These are phyloP conservation scores for Penicillium lagena DNA, from an alignment of 495 filamentous ascomycete genomes.

Conservation along the genomic window DNA sequence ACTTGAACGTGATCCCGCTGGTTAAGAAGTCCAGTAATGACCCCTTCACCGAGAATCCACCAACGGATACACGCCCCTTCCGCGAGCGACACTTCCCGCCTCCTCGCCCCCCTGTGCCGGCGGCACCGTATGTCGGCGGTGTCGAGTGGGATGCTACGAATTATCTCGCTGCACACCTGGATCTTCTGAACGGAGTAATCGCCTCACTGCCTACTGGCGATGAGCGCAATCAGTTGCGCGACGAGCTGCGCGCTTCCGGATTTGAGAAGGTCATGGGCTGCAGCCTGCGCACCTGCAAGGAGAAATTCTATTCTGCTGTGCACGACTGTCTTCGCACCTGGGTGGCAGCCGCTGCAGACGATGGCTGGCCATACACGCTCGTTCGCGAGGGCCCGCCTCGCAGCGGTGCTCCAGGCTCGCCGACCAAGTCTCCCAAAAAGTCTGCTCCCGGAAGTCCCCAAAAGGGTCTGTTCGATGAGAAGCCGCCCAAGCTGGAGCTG, in stretches of 20 bases:
- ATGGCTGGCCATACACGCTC: conserved; percentile 74
- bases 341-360: conserved; percentile 79
- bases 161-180: conserved; percentile 86
- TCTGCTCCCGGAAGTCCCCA: conserved; percentile 25
- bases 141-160: conserved; percentile 99
- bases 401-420: conserved; percentile 29
- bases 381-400: conserved; percentile 67
- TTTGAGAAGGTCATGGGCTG: conserved; percentile 88
- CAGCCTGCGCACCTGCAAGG: conserved; percentile 85
- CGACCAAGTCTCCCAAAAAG: conserved; percentile 38
- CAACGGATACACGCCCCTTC: conserved; percentile 9
- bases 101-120: conserved; percentile 85
- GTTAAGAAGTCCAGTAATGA: conserved; percentile 19
- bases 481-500: conserved; percentile 36
- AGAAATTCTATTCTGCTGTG: conserved; percentile 89
- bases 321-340: conserved; percentile 85
- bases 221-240: conserved; percentile 73
- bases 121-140: conserved; percentile 93
- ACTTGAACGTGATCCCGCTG: conserved; percentile 74
- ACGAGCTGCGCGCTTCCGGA: conserved; percentile 72
- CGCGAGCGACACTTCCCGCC: conserved; percentile 69
- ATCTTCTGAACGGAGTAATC: conserved; percentile 85
- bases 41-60: conserved; percentile 14
- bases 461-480: conserved; percentile 34
- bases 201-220: conserved; percentile 68